phyloP scores from a whole-genome alignment of 2,329 filamentous ascomycete genomes.

The Neoarthrinium moseri region DNA sequence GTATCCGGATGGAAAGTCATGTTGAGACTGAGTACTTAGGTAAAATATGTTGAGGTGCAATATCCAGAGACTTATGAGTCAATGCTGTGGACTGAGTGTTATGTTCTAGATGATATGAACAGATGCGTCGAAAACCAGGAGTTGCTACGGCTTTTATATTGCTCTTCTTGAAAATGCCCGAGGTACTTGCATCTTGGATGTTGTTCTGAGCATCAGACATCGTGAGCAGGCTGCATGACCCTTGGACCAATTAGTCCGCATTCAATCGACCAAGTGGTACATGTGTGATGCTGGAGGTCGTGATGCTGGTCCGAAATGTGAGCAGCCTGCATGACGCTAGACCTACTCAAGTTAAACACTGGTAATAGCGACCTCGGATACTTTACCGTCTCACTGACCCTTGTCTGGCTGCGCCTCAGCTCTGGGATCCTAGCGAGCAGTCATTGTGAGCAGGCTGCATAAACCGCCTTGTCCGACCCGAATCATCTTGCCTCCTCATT shows the following conservation, averaged over 20 bases:
- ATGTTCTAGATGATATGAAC: slow-evolving; percentile 13
- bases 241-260: slow-evolving; percentile 10
- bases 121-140: slow-evolving; percentile 14
- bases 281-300: slow-evolving; percentile 6
- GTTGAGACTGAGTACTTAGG: slow-evolving; percentile 13
- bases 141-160: slow-evolving; percentile 22
- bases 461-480: slow-evolving; percentile 6
- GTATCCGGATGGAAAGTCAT: slow-evolving; percentile 38
- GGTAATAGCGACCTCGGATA: slow-evolving; percentile 1
- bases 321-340: slow-evolving; percentile 35
- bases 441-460: slow-evolving; percentile 22
- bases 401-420: slow-evolving; percentile 12
- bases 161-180: slow-evolving; percentile 15
- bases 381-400: background rate
- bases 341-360: slow-evolving; percentile 12
- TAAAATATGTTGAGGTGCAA: slow-evolving; percentile 1
- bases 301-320: slow-evolving; percentile 17
- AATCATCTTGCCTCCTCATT: slow-evolving; percentile 9
- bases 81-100: background rate
- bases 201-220: slow-evolving; percentile 17
- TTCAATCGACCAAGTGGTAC: slow-evolving; percentile 1
- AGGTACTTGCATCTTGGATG: slow-evolving; percentile 12
- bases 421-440: slow-evolving; percentile 3
- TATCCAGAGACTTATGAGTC: background rate
- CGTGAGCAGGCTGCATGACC: slow-evolving; percentile 23